Percentiles rank a stretch among this genome's conserved stretches.
phyloP scores from a whole-genome alignment of 352 stramenopile genomes.

The Phytophthora sojae region DNA sequence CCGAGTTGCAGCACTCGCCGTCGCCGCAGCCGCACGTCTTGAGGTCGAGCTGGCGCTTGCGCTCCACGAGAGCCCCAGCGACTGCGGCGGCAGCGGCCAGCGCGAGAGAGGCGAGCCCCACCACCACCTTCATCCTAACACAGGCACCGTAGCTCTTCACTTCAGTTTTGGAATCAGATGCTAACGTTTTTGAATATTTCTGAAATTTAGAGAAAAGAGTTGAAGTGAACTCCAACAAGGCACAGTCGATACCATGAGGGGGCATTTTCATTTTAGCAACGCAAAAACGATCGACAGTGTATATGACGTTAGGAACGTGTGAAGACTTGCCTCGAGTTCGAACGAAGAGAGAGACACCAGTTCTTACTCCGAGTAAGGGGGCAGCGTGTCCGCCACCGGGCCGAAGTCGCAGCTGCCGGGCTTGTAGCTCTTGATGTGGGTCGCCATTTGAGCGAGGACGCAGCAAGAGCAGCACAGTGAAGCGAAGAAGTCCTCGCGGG shows the following conservation, averaged over 20 bases:
- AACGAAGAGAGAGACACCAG: neutral
- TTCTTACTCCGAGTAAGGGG: conserved; percentile 37
- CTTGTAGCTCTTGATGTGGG: conserved; percentile 65
- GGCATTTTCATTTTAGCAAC: neutral
- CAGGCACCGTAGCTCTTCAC: conserved; percentile 2
- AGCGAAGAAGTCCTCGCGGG: conserved; percentile 39
- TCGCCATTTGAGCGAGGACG: conserved; percentile 61
- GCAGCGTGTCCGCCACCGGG: conserved; percentile 36
- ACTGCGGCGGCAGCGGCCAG: conserved; percentile 29
- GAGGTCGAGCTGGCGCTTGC: conserved; percentile 32
- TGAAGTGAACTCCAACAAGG: neutral
- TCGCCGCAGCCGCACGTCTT: conserved; percentile 67
- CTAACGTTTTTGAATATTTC: conserved; percentile 12
- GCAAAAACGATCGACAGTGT: neutral
- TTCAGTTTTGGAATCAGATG: conserved; percentile 29
- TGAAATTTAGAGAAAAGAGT: conserved; percentile 16
- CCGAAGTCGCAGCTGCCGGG: conserved; percentile 49
- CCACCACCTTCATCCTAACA: conserved; percentile 38
- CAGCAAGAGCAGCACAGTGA: conserved; percentile 55
- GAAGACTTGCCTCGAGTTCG: neutral
- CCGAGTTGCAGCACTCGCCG: conserved; percentile 82
- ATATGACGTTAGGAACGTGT: neutral
- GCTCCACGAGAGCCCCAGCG: conserved; percentile 41
- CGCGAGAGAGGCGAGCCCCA: conserved; percentile 36
- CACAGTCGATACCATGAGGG: no score